phyloP scores from a whole-genome alignment of 257 asterid species.

The Paulownia fortunei region DNA sequence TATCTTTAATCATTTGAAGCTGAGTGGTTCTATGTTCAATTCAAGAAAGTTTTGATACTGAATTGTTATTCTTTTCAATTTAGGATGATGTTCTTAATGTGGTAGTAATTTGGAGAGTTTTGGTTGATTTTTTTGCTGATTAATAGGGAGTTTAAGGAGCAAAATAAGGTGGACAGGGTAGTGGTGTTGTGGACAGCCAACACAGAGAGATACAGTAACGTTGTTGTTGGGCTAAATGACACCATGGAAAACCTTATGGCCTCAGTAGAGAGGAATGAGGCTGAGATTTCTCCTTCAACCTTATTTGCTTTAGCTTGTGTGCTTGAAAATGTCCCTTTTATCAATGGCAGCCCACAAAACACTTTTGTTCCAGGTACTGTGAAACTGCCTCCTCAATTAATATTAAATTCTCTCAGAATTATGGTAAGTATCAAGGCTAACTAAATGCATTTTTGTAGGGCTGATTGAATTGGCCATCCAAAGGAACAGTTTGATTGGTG shows the following conservation, averaged over 20 bases:
- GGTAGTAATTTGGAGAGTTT: neutral
- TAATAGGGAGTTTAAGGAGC: slow-evolving; percentile 88
- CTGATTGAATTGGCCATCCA: slow-evolving; percentile 85
- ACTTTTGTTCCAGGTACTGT: slow-evolving; percentile 90
- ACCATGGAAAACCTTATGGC: slow-evolving; percentile 79
- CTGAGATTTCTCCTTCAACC: slow-evolving; percentile 92
- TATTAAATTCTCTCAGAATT: neutral
- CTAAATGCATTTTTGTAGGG: slow-evolving; percentile 43
- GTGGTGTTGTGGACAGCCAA: slow-evolving; percentile 99
- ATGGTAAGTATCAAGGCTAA: neutral
- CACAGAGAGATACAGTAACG: slow-evolving; percentile 93
- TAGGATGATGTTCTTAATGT: neutral
- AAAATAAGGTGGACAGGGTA: slow-evolving; percentile 76
- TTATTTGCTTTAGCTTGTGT: slow-evolving; percentile 78
- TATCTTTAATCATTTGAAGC: no score
- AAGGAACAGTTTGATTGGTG: slow-evolving; percentile 88
- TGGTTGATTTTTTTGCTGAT: neutral
- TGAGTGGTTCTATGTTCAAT: no score
- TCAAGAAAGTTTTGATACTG: neutral
- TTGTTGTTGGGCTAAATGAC: slow-evolving; percentile 86
- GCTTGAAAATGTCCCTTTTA: slow-evolving; percentile 82
- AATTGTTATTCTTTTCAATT: neutral
- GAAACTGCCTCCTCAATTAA: neutral
- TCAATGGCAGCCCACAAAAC: slow-evolving; percentile 99
- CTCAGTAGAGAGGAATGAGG: slow-evolving; percentile 75